These are phyloP conservation scores for Suillus spraguei DNA, from an alignment of 768 basidiomycete genomes.

Conservation along the genomic window DNA sequence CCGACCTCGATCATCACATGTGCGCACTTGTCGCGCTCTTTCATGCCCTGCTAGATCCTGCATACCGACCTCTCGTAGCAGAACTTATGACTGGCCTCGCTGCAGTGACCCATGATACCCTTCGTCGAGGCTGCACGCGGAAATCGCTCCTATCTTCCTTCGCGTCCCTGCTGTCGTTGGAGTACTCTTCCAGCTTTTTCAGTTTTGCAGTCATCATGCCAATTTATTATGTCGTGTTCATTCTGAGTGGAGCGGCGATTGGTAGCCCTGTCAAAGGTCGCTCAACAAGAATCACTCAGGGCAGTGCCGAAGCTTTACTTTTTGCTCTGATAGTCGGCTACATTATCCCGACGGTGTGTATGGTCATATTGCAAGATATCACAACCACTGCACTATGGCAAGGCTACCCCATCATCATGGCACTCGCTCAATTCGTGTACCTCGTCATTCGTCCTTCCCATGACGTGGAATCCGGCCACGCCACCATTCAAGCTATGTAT, in stretches of 20 bases:
- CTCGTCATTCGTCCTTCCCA: slow-evolving; percentile 37
- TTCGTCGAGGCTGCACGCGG: slow-evolving; percentile 47
- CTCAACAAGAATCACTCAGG: slow-evolving; percentile 38
- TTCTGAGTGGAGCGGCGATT: slow-evolving; percentile 38
- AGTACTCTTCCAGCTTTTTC: slow-evolving; percentile 41
- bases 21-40: slow-evolving; percentile 53
- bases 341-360: slow-evolving; percentile 46
- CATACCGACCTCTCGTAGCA: slow-evolving; percentile 21
- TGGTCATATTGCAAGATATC: slow-evolving; percentile 45
- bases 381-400: slow-evolving; percentile 57
- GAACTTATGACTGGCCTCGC: slow-evolving; percentile 16
- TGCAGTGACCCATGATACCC: slow-evolving; percentile 38
- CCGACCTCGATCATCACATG: slow-evolving; percentile 39
- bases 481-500: slow-evolving; percentile 23
- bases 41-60: slow-evolving; percentile 31
- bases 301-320: slow-evolving; percentile 53
- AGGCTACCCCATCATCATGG: slow-evolving; percentile 48
- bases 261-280: slow-evolving; percentile 17
- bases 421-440: slow-evolving; percentile 43
- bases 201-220: slow-evolving; percentile 48
- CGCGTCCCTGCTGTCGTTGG: slow-evolving; percentile 45
- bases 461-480: slow-evolving; percentile 21
- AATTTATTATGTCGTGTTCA: slow-evolving; percentile 50
- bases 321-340: slow-evolving; percentile 50
- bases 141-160: slow-evolving; percentile 36